Conservation (phyloP, 352 stramenopile species). For the Globisporangium acanthophoron region DNA sequence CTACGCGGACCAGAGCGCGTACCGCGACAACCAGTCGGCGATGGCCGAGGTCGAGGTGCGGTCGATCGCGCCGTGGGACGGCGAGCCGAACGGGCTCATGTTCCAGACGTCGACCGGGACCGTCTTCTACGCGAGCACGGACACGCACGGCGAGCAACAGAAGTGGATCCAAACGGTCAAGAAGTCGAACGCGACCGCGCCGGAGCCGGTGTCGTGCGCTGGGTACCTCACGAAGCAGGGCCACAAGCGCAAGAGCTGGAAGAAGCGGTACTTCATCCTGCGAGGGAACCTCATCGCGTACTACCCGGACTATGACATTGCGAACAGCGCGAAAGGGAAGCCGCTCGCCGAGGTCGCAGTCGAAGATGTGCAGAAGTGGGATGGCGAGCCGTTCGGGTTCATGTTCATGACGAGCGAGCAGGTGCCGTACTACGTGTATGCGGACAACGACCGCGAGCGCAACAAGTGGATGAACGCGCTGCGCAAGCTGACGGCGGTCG, state of each 20-base stretch:
- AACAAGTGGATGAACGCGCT: slow-evolving; percentile 87
- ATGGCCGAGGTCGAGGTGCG: slow-evolving; percentile 83
- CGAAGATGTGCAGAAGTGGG: slow-evolving; percentile 82
- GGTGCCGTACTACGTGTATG: slow-evolving; percentile 89
- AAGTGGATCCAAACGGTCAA: slow-evolving; percentile 78
- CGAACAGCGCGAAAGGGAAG: slow-evolving; percentile 76
- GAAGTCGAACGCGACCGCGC: slow-evolving; percentile 60
- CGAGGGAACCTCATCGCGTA: slow-evolving; percentile 73
- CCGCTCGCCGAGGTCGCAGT: slow-evolving; percentile 74
- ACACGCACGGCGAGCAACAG: slow-evolving; percentile 71
- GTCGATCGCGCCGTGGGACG: slow-evolving; percentile 71
- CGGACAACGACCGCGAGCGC: slow-evolving; percentile 83
- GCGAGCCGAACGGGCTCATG: slow-evolving; percentile 78
- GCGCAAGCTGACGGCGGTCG: slow-evolving; percentile 63
- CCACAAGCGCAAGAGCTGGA: slow-evolving; percentile 90
- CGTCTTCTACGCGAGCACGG: slow-evolving; percentile 81
- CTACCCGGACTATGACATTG: slow-evolving; percentile 84
- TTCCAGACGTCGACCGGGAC: slow-evolving; percentile 82
- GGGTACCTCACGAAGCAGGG: slow-evolving; percentile 88
- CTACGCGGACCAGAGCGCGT: slow-evolving; percentile 77
- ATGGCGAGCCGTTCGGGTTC: slow-evolving; percentile 82
- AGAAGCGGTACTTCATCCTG: slow-evolving; percentile 88
- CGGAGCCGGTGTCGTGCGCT: slow-evolving; percentile 71
- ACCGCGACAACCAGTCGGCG: slow-evolving; percentile 80
- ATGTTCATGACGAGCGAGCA: slow-evolving; percentile 89